Evolutionary conservation across 345 rosid genomes (phyloP), one percentile per base, ranked within the genome.

Genomic region (Laguncularia racemosa): DNA sequence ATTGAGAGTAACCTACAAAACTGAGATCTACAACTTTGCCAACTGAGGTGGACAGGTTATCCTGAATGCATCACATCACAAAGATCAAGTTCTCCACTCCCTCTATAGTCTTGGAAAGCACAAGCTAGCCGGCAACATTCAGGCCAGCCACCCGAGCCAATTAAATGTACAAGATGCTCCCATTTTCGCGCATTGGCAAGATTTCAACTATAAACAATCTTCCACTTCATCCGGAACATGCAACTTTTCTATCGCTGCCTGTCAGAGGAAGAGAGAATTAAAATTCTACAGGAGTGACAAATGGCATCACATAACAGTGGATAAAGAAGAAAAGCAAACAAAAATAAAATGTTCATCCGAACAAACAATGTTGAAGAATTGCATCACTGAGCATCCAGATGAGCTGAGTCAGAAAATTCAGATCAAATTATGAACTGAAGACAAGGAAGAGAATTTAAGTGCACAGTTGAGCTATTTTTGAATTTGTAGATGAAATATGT

Each of bases 161-260:
- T n/a, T 48, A 18, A 62, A 46, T 62, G 62, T 57, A 65, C 64
- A 53, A 17, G 43, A 47, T 48, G 44, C 50, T 46, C 61, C 53
- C 50, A 52, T 26, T 57, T 55, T 49, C 23, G 21, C 50, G 51
- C 62, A 40, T 43, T 44, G 47, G 7, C 48, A 16, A 51, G 16
- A 17, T 3, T 51, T 6, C 49, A 55, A 59, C 73, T 71, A 85
- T 63, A 78, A 61, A 73, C 57, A 67, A 69, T 86, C 99, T 50
- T 85, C 96, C 19, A 89, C 46, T 67, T 89, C 97, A 65, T 93
- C 97, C 2, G 99, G 99, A 52, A 93, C 91, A 65, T 87, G 99
- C 74, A 89, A 71, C 73, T 89, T 93, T 66, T 93, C 99, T 43
- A 93, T 93, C 64, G 95, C 96, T 70, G 99, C 96, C 99, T 89